Conservation (phyloP, 208 protist species). For the Phytomonas serpens region DNA sequence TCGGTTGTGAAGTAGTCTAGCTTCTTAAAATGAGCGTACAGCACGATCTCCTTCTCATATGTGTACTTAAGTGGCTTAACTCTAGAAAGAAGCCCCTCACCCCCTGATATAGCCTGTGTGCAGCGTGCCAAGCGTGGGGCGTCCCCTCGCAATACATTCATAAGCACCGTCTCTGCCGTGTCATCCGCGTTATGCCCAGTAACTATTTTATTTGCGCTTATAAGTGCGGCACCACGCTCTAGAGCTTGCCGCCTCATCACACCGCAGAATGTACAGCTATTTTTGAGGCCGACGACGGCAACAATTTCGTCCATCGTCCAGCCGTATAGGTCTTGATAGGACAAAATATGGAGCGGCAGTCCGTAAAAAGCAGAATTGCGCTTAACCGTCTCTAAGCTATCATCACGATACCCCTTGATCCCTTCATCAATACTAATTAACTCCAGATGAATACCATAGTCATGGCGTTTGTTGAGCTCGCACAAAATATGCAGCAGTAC, state of each 20-base stretch:
- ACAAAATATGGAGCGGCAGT: slow-evolving; percentile 93
- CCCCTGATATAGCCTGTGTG: slow-evolving; percentile 32
- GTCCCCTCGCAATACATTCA: slow-evolving; percentile 96
- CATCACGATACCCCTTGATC: slow-evolving; percentile 97
- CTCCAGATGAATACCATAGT: slow-evolving; percentile 90
- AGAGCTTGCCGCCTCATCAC: slow-evolving; percentile 96
- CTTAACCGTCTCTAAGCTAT: slow-evolving; percentile 96
- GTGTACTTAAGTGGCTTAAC: slow-evolving; percentile 97
- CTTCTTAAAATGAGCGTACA: slow-evolving; percentile 97
- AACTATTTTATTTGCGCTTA: slow-evolving; percentile 90
- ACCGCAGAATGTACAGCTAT: slow-evolving; percentile 97
- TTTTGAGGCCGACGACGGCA: slow-evolving; percentile 80
- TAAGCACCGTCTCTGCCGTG: slow-evolving; percentile 96
- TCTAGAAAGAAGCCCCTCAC: slow-evolving; percentile 59
- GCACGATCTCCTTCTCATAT: slow-evolving; percentile 98
- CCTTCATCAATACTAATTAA: slow-evolving; percentile 98
- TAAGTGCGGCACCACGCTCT: slow-evolving; percentile 86
- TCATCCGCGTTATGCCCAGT: slow-evolving; percentile 99
- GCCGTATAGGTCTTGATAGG: slow-evolving; percentile 94
- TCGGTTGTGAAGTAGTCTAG: slow-evolving; percentile 98
- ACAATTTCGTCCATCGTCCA: slow-evolving; percentile 98
- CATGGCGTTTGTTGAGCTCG: slow-evolving; percentile 87
- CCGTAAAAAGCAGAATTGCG: slow-evolving; percentile 87
- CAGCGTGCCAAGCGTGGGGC: slow-evolving; percentile 90
- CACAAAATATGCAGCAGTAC: slow-evolving; percentile 94